Conservation (phyloP, 192 early-diverging fungal species). For the Linderina pennispora region DNA sequence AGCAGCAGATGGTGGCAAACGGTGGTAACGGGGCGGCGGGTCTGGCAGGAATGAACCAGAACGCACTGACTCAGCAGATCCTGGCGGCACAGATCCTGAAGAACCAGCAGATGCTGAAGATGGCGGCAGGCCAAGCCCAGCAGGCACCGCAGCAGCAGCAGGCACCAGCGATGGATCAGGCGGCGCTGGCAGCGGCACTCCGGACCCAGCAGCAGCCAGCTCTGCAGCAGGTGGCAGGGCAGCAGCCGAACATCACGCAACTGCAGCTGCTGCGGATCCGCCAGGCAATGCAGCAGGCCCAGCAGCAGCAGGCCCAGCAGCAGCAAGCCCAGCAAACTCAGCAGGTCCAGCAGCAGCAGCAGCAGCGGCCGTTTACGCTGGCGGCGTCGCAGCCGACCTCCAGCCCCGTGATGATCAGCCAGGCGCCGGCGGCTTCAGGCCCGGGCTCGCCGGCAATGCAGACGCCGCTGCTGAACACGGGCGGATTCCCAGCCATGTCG, state of each 20-base stretch:
- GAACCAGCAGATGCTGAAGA: slow-evolving; percentile 29
- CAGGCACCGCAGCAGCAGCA: slow-evolving; percentile 4
- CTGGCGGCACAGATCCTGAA: slow-evolving; percentile 26
- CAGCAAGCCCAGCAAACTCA: slow-evolving; percentile 17
- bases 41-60: slow-evolving; percentile 6
- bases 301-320: slow-evolving; percentile 16
- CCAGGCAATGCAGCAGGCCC: slow-evolving; percentile 25
- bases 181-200: slow-evolving; percentile 1
- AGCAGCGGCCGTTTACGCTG: slow-evolving; percentile 15
- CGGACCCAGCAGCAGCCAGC: slow-evolving; percentile 1
- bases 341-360: slow-evolving; percentile 4
- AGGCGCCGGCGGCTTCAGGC: background rate
- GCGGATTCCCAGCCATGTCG: too few species aligned
- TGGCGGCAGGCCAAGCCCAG: background rate
- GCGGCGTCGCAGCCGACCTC: slow-evolving; percentile 13
- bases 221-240: slow-evolving; percentile 1
- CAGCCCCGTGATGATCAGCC: slow-evolving; percentile 16
- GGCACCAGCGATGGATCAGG: background rate
- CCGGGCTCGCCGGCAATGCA: slow-evolving; percentile 10
- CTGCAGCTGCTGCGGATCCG: slow-evolving; percentile 32
- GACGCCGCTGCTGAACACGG: slow-evolving; percentile 7
- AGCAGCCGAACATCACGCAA: slow-evolving; percentile 21
- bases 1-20: slow-evolving; percentile 11
- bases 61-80: slow-evolving; percentile 14
- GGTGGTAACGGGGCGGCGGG: too few species aligned